Base-by-base conservation (phyloP, 306 rosid genomes). In the Lathyrus oleraceus region DNA sequence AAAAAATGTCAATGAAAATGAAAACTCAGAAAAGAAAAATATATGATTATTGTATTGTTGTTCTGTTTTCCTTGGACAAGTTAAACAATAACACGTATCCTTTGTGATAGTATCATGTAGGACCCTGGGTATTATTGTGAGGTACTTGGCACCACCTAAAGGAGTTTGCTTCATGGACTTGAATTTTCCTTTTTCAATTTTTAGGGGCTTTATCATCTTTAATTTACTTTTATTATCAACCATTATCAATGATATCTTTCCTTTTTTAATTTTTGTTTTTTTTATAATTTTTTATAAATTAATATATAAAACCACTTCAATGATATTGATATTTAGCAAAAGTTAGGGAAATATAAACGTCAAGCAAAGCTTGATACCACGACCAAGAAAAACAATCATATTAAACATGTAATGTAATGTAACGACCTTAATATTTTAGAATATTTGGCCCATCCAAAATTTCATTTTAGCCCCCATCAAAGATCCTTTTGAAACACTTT, bases 131-230 rank as follows among this genome's bases (percentile, higher is more conserved):
- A 65, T 60, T 59, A 63, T 51, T 71, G 70, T 15, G 8, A 6
- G 12, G 32, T 19, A 76, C 63, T 74, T 81, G 85, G 78, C 78
- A 59, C 68, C 64, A 71, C 76, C 66, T 35, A 71, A 67, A 21
- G 58, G 43, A 53, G 58, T 47, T 81, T 76, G 70, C 81, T 71
- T 71, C 70, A 10, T 35, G 17, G 6, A 13, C 49, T 44, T 69
- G 30, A 27, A 40, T 38, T 56, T 39, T 43, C 39, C 9, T 14
- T 14, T 16, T 39, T 61, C 44, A 12, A 45, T 36, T 39, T 60
- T 61, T 49, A 27, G 51, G 5, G 43, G 51, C 65, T 69, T 76
- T 61, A 28, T 45, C 39, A 47, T 69, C 75, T 56, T 56, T 56
- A 56, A 2, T 12, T 56, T 13, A 57, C 62, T 57, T 57, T 27